A percentile compares a stretch with the other conserved stretches of the same genome.
Conservation (phyloP, 805 yeast genomes). For the Sporopachydermia quercuum region DNA sequence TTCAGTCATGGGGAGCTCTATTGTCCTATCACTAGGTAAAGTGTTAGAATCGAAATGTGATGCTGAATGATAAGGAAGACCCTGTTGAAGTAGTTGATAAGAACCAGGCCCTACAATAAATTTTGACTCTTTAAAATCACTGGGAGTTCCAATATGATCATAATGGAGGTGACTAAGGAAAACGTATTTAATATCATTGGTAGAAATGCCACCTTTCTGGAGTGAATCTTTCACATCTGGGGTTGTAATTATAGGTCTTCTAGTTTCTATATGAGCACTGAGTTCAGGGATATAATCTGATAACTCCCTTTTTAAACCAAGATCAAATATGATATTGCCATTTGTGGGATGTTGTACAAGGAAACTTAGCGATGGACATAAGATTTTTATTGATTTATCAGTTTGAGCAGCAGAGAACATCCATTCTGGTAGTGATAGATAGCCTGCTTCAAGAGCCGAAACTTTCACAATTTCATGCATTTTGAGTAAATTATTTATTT, state of each 20-base stretch:
- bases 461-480: too few species aligned
- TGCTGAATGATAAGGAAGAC: slow-evolving; percentile 4
- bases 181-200: slow-evolving; percentile 6
- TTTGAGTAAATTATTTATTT: too few species aligned
- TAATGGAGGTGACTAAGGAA: slow-evolving; percentile 6
- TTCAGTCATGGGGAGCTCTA: slow-evolving; percentile 5
- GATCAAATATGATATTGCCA: slow-evolving; percentile 4
- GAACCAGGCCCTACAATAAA: slow-evolving; percentile 5
- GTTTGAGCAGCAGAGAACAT: too few species aligned
- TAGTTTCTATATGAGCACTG: slow-evolving; percentile 4
- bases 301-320: slow-evolving; percentile 4
- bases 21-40: slow-evolving; percentile 5
- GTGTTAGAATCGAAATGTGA: slow-evolving; percentile 5
- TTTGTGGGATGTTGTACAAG: slow-evolving; percentile 4
- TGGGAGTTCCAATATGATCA: slow-evolving; percentile 6
- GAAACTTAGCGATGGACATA: slow-evolving; percentile 28
- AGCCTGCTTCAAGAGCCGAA: too few species aligned
- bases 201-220: slow-evolving; percentile 1
- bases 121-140: slow-evolving; percentile 5
- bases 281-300: slow-evolving; percentile 5
- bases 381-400: too few species aligned
- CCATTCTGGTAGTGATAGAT: too few species aligned
- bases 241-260: slow-evolving; percentile 4
- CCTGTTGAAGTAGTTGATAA: slow-evolving; percentile 1
- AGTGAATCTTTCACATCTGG: slow-evolving; percentile 4